Conservation (phyloP, 164 flowering plant genomes). For the Aristolochia fimbriata region DNA sequence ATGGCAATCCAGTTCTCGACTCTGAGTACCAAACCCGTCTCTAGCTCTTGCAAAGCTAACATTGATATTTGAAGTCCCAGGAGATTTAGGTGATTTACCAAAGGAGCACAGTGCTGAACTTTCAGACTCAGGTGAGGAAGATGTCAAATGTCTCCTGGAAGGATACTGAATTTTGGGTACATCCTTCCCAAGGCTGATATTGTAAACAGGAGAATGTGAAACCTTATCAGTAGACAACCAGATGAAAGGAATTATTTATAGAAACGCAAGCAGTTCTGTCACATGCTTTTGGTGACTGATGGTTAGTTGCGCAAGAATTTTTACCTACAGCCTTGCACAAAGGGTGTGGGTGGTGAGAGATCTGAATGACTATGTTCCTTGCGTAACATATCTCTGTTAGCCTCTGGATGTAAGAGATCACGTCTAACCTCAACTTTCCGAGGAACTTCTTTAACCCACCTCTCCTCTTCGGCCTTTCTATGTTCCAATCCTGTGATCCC, state of each 20-base stretch:
- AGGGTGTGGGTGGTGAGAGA: slow-evolving; percentile 36
- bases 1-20: slow-evolving; percentile 12
- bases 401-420: slow-evolving; percentile 9
- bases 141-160: slow-evolving; percentile 18
- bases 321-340: slow-evolving; percentile 16
- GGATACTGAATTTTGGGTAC: slow-evolving; percentile 20
- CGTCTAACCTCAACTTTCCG: slow-evolving; percentile 13
- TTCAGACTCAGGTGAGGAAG: slow-evolving; percentile 38
- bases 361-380: slow-evolving; percentile 23
- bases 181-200: slow-evolving; percentile 22
- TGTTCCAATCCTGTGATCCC: slow-evolving; percentile 10
- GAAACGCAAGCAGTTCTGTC: no score
- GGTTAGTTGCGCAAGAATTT: not conserved
- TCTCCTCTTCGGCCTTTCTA: slow-evolving; percentile 17
- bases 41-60: slow-evolving; percentile 13
- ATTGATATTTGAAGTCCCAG: slow-evolving; percentile 13
- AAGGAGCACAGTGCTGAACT: slow-evolving; percentile 16
- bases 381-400: slow-evolving; percentile 7
- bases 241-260: not conserved
- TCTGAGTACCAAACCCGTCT: slow-evolving; percentile 15
- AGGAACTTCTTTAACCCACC: slow-evolving; percentile 11
- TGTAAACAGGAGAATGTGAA: slow-evolving; percentile 1
- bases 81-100: slow-evolving; percentile 18
- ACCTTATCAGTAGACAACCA: not conserved
- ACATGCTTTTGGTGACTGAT: no score